Evolutionary conservation across 768 basidiomycete genomes (phyloP), one percentile per base, ranked within the genome.

Genomic region (Trametes gibbosa): DNA sequence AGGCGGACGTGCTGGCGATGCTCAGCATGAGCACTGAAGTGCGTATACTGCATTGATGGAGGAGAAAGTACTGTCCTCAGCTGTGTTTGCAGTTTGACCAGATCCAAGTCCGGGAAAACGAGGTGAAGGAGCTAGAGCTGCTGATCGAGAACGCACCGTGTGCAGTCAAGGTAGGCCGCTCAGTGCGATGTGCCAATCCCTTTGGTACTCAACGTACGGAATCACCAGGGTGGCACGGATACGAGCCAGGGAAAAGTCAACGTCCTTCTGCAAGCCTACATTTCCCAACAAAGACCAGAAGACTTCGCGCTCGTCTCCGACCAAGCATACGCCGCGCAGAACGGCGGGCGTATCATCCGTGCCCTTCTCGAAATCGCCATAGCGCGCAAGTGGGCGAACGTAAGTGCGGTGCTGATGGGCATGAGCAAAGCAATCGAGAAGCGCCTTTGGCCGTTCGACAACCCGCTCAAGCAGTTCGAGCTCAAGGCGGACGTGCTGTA

Each of bases 261-360:
- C 71, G 91, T 98, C 61, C 80, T 98, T 17, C 78, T 99, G 21
- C 97, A 99, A 74, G 89, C 84, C 1, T 91, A 84, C 72, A 93
- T 99, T 62, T 97, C 94, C 37, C 76, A 82, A 46, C 79, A 84
- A 43, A 76, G 77, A n/a, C 77, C 97, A 14, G 90, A 97, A 60
- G 97, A 99, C 73, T 99, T 97, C 67, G 97, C 97, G 9, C 77
- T 99, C 58, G 88, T 98, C 7, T 98, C 97, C 0, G 97, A 99
- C 69, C 89, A 85, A 68, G 92, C 88, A 1, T 99, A 96, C 69
- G 92, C 86, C 41, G 91, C 95, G 23, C 95, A 98, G 69, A 99
- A 98, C 67, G 91, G 88, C 16, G 95, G 90, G 17, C 90, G 97
- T 60, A 98, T 99, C 63, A 81, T 92, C 53, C 86, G 97, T n/a